Base-by-base conservation (phyloP, 2,329 filamentous ascomycete species). In the Ilyonectria destructans region DNA sequence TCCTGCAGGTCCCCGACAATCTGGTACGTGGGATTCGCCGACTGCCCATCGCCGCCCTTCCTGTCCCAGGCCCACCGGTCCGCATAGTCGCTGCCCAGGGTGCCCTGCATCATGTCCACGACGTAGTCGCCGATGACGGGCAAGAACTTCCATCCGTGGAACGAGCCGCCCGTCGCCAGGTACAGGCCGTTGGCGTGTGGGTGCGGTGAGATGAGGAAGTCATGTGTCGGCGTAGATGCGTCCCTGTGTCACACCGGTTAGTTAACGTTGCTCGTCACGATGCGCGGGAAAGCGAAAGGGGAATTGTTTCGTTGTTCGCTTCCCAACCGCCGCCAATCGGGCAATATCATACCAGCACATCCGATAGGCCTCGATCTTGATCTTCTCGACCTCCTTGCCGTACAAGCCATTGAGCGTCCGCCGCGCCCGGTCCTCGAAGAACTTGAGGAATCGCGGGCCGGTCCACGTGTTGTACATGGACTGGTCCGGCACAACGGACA, bases 61-160 rank as follows among this genome's bases (percentile, higher is more conserved):
- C 80, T 80, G 77, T 85, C 77, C 85, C 85, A 87, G 52, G 81
- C 83, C 84, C 84, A 86, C 58, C 84, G 79, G 61, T 79, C 78
- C 29, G 74, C 75, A 65, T 81, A 82, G 43, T 82, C 79, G 8
- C 76, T 69, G n/a, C 78, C 77, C 35, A 86, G 79, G 61, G 75
- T 77, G 62, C 81, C 83, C 58, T 83, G 76, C 74, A 86, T 76
- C 80, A 86, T 82, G 70, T 88, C 83, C 33, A 83, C 80, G 64
- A 89, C 82, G 77, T 91, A 91, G 65, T 87, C 85, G 4, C 90
- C 89, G 69, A 90, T 87, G 26, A 86, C 87, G 1, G 89, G 89
- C 29, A 92, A 80, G 74, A 92, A 91, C 77, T 92, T 91, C 85
- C 87, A 91, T 33, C 87, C 86, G 75, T 92, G 90, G 69, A 91